A percentile compares a stretch with the other conserved stretches of the same genome.
Conservation (phyloP, 2,329 filamentous ascomycete species). For the Phyllosticta ampelicida region DNA sequence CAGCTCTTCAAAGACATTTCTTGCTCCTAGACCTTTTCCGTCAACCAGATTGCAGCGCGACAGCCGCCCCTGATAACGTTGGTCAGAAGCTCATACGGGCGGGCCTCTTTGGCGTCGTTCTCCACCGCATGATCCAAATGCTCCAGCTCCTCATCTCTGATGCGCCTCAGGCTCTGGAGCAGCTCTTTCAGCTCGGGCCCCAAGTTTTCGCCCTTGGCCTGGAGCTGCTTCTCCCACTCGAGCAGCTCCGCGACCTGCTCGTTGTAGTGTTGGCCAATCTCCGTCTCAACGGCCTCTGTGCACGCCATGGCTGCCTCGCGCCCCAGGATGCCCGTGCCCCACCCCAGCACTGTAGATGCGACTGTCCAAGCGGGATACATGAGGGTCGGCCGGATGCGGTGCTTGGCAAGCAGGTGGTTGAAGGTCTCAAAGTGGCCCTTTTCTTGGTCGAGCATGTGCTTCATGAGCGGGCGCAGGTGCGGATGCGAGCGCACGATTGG, state of each 20-base stretch:
- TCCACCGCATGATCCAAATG: constrained; percentile 92
- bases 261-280: constrained; percentile 95
- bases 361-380: constrained; percentile 85
- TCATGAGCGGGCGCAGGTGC: constrained; percentile 81
- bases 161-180: constrained; percentile 63
- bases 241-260: constrained; percentile 74
- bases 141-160: constrained; percentile 92
- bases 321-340: constrained; percentile 80
- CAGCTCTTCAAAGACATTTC: not conserved
- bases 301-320: constrained; percentile 96
- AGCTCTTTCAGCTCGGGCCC: constrained; percentile 67
- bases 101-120: constrained; percentile 81
- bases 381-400: constrained; percentile 83
- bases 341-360: constrained; percentile 71
- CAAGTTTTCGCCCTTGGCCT: constrained; percentile 66
- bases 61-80: constrained; percentile 84
- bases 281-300: constrained; percentile 95
- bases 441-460: constrained; percentile 98
- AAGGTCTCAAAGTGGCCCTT: constrained; percentile 77
- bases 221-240: constrained; percentile 68
- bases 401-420: constrained; percentile 69
- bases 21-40: constrained; percentile 51
- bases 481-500: constrained; percentile 70
- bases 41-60: constrained; percentile 85
- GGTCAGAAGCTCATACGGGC: constrained; percentile 80